Base-by-base conservation (phyloP, 805 yeast genomes). In the Candida anglica region DNA sequence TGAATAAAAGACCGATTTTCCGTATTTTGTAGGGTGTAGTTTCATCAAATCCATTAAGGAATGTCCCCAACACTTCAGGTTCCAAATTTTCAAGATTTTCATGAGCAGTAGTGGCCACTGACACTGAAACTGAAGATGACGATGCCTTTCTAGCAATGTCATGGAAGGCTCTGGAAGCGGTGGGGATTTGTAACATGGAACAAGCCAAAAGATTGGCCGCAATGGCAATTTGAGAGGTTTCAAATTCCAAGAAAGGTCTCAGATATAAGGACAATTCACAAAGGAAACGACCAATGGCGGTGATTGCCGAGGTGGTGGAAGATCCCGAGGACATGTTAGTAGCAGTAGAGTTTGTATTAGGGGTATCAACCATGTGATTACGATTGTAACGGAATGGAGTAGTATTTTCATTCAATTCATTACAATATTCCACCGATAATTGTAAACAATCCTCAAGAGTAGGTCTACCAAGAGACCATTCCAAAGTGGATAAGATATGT, bases 401-500 rank as follows among this genome's bases (percentile, higher is more conserved):
- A 22, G 47, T 41, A 21, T 40, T 41, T 25, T 43, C 34, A 21
- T 45, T 34, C 53, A 47, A 34, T 35, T 56, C 29, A 9, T 32
- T 25, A 15, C 29, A 32, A 15, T 21, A 32, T 49, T 47, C 63
- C 33, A 64, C 68, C 44, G 80, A 56, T 53, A 63, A 42, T 41
- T 66, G 71, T 30, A 66, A 50, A 36, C 77, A 68, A 33, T 75
- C 80, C 48, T 75, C 81, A 32, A 75, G 57, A 34, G 66, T 63
- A 3, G 75, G 71, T 41, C 67, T 72, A 22, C 71, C 66, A 31
- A 66, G 49, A 33, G 53, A 53, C 73, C 73, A 67, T 37, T 66
- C 72, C 48, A 88, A 71, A 4, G 84, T 84, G 42, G 73, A 69
- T 52, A 81, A 66, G 37, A 81, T 77, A 50, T 84, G 91, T 46